Base-by-base conservation (phyloP, 1,284 basidiomycete species). In the Mycocalia duriaeana region DNA sequence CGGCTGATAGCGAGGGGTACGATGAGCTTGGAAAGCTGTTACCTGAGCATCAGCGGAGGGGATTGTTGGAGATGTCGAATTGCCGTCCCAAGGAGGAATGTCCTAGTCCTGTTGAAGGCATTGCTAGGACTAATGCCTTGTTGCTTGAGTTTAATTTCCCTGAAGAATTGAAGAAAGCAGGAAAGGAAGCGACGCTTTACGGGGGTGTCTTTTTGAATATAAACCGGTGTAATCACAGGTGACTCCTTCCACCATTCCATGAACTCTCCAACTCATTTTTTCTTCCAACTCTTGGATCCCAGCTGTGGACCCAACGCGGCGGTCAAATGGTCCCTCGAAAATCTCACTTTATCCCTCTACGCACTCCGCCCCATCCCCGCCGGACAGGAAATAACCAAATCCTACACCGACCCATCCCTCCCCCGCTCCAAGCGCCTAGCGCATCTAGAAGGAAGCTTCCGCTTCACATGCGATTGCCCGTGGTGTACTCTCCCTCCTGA, bases 271-370 rank as follows among this genome's bases (percentile, higher is more conserved):
- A n/a, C n/a, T n/a, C n/a, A n/a, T n/a, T n/a, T n/a, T n/a, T n/a
- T n/a, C n/a, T n/a, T n/a, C n/a, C n/a, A n/a, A n/a, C n/a, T n/a
- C n/a, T n/a, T n/a, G 19, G 1, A 11, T 5, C 11, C 19, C 24
- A 70, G 68, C 46, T 71, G 70, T 45, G 64, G 64, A 18, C 68
- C 70, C 2, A 71, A 72, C 46, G 66, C 66, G 4, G 62, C 60
- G n/a, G 53, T 64, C 22, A 63, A 63, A 50, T 71, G 66, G 63
- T 58, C 68, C 43, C 51, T 58, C 16, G 45, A 55, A 2, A 58
- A 59, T 1, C 58, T 71, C 26, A 63, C 67, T 5, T 54, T 61
- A 8, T 58, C 61, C 13, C 52, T 72, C 18, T 68, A 68, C 42
- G 68, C 69, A 2, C 53, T 70, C 11, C 57, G 67, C 5, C 49